Evolutionary conservation across 2,329 filamentous ascomycete genomes (phyloP).

Genomic region (Fusarium chlamydosporum): DNA sequence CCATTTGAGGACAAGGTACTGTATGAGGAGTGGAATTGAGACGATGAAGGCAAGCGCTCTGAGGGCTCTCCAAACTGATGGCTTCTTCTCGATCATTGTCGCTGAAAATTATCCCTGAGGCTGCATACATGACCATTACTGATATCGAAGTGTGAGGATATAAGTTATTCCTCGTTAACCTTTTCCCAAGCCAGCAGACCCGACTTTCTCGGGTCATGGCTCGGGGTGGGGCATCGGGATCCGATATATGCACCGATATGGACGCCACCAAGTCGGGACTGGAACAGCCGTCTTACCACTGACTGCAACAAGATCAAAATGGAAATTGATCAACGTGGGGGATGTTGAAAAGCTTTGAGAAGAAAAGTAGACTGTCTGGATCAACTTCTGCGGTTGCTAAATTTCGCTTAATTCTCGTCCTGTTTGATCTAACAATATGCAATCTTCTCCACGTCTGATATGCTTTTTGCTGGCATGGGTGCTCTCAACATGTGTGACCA

Average conservation of each 20-base stretch:
- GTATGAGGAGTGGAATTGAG: constrained; percentile 6
- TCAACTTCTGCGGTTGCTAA: background rate
- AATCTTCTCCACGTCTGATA: background rate
- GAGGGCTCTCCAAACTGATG: constrained; percentile 3
- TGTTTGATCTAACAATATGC: background rate
- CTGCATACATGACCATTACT: background rate
- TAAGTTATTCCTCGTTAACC: background rate
- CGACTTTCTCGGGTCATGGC: background rate
- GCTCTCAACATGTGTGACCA: background rate
- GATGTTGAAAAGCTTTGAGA: too few species aligned
- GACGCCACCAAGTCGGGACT: background rate
- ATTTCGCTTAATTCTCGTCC: background rate
- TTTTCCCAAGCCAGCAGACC: background rate
- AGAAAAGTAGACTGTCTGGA: too few species aligned
- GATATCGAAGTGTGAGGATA: background rate
- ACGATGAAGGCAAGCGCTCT: constrained; percentile 8
- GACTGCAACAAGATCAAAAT: background rate
- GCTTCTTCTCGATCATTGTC: background rate
- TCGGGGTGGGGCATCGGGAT: constrained; percentile 14
- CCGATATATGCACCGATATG: constrained; percentile 14
- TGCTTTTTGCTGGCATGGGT: background rate
- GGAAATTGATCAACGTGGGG: background rate
- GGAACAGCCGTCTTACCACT: background rate
- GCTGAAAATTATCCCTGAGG: too few species aligned
- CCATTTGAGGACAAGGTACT: constrained; percentile 2